Evolutionary conservation across 2,329 filamentous ascomycete species (phyloP), one percentile per base, ranked within the genome.

Genomic region (Aspergillus latus): DNA sequence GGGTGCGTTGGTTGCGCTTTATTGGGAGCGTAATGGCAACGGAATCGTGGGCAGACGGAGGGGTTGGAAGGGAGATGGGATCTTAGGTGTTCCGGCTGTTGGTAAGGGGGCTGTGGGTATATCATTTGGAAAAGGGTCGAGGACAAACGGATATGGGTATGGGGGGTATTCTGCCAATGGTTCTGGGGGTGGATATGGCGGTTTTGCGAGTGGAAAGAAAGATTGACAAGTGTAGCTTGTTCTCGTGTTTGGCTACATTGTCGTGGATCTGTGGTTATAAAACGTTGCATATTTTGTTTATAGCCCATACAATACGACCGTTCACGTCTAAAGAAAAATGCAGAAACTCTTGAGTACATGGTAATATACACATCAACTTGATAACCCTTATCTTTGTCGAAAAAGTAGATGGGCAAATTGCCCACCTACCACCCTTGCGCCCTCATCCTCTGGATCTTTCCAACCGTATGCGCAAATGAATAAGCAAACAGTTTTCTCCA

Each of bases 121-220:
- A 49, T 77, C 78, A 6, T 85, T 83, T 69, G 65, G 83, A 70
- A 53, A 79, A 80, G 61, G 82, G 75, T 71, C 79, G 42, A 69
- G 80, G 58, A 65, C 81, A 60, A 83, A 78, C 74, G 76, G 80
- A 51, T 84, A 86, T 72, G 83, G 80, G 52, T 84, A 86, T 72
- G 83, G 83, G 43, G 80, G 79, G 49, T 83, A 84, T 61, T 67
- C 76, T 62, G 66, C 70, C 54, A 67, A 66, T 15, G 62, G 66
- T 68, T 67, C 70, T 55, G 62, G 62, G 21, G 57, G 59, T 44
- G 67, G 68, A 36, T 64, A 69, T 65, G 73, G 71, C 34, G 73
- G 72, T 4, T 74, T 74, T 59, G 55, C 64, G n/a, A 67, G 58
- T 32, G 76, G 75, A 28, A 78, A 78, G 62, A 74, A 68, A 54